Evolutionary conservation across 495 filamentous ascomycete genomes (phyloP).

Genomic region (Penicillium daleae): DNA sequence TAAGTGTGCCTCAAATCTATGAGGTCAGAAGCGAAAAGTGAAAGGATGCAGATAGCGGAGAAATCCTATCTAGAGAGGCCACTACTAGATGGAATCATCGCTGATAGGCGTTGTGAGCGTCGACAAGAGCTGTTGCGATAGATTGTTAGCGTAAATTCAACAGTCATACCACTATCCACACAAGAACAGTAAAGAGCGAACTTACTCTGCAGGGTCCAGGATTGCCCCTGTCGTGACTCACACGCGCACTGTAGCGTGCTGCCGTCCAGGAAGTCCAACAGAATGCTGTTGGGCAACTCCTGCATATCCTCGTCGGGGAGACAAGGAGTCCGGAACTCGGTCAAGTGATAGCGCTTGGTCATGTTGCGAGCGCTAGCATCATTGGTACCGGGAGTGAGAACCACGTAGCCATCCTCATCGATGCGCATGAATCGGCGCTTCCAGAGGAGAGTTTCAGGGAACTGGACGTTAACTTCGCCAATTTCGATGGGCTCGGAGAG

Average conservation of each 20-base stretch:
- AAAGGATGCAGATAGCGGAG: slow-evolving; percentile 2
- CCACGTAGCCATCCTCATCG: slow-evolving; percentile 74
- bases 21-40: background rate
- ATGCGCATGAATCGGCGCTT: slow-evolving; percentile 83
- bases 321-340: slow-evolving; percentile 76
- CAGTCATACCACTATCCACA: background rate
- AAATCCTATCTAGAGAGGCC: slow-evolving; percentile 18
- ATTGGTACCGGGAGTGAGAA: slow-evolving; percentile 62
- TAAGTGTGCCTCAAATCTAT: slow-evolving; percentile 13
- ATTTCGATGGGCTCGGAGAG: slow-evolving; percentile 58
- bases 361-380: slow-evolving; percentile 54
- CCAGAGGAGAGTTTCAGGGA: slow-evolving; percentile 91
- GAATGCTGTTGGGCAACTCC: slow-evolving; percentile 84
- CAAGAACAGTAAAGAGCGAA: slow-evolving; percentile 4
- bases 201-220: slow-evolving; percentile 68
- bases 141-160: slow-evolving; percentile 11
- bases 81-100: slow-evolving; percentile 16
- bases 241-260: slow-evolving; percentile 84
- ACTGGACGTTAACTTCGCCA: slow-evolving; percentile 91
- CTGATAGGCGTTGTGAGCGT: slow-evolving; percentile 34
- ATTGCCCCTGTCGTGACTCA: slow-evolving; percentile 74
- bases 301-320: slow-evolving; percentile 85
- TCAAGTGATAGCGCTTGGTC: slow-evolving; percentile 77
- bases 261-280: slow-evolving; percentile 84
- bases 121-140: slow-evolving; percentile 26